phyloP scores from a whole-genome alignment of 2,329 filamentous ascomycete species.

The Aspergillus brunneoviolaceus region DNA sequence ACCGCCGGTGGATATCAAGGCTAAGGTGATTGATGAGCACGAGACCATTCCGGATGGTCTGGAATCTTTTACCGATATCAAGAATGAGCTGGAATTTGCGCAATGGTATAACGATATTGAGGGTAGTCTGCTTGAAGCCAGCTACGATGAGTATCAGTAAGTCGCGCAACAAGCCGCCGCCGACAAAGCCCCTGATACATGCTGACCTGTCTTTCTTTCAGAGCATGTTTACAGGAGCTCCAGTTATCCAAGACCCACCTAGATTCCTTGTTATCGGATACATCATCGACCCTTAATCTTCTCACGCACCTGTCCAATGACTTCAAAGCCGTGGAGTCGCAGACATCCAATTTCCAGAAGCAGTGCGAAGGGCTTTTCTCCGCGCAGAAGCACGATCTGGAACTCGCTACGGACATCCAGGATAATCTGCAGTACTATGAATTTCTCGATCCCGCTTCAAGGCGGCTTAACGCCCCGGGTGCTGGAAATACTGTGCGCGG shows the following conservation, averaged over 20 bases:
- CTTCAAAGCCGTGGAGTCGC: conserved; percentile 81
- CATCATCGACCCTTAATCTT: conserved; percentile 71
- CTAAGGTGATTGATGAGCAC: conserved; percentile 21
- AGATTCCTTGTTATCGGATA: conserved; percentile 73
- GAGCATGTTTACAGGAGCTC: conserved; percentile 77
- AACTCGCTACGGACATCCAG: conserved; percentile 78
- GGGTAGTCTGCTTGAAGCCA: conserved; percentile 71
- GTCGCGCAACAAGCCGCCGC: conserved; percentile 26
- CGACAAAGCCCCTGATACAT: conserved; percentile 1
- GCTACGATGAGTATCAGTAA: conserved; percentile 81
- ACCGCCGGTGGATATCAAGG: conserved; percentile 29
- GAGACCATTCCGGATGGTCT: conserved; percentile 15
- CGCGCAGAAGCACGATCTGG: conserved; percentile 76
- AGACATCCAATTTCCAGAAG: conserved; percentile 89
- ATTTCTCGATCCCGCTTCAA: conserved; percentile 86
- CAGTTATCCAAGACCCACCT: conserved; percentile 79
- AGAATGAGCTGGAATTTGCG: conserved; percentile 60
- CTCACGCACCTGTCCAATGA: conserved; percentile 78
- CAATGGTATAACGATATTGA: conserved; percentile 61
- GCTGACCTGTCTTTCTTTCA: conserved; percentile 33
- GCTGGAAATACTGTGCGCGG: conserved; percentile 82
- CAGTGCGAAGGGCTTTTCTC: conserved; percentile 85
- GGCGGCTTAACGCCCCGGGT: conserved; percentile 86
- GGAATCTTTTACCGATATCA: conserved; percentile 42
- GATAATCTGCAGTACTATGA: conserved; percentile 93